Base-by-base conservation (phyloP, 2,329 filamentous ascomycete species). In the Calonectria pteridis region DNA sequence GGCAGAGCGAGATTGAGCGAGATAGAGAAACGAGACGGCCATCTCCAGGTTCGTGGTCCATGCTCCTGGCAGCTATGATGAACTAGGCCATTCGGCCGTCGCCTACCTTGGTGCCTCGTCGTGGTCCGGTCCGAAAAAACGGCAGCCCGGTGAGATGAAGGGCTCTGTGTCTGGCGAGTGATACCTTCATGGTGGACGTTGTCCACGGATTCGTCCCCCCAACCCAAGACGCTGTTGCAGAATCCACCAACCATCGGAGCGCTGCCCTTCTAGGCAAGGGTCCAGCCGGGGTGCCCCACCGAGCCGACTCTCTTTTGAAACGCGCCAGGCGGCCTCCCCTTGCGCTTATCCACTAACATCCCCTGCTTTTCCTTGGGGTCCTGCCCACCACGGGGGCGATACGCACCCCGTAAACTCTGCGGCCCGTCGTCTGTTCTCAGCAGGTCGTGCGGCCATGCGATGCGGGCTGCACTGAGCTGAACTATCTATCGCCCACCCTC, bases 151-250 rank as follows among this genome's bases (percentile, higher is more conserved):
- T 62, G 55, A 62, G 55, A 62, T 62, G 55, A 62, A 62, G 23
- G 55, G 55, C 55, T 62, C 55, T 62, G n/a, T 62, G 33, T 37
- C 14, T 62, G 70, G 64, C 35, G 53, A 68, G 37, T 75, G 74
- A 79, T 75, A 75, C 76, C 64, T 63, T 73, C 50, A 71, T 73
- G 67, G 69, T 73, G 73, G 65, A 59, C 62, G 49, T 72, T 62
- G 55, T 29, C 55, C 71, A 66, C 58, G 62, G 59, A 70, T 67
- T 59, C 33, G 26, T 58, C 26, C 40, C 40, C 40, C 50, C 18
- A 66, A 29, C 37, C 35, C 26, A 31, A 29, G 28, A 55, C 66
- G 53, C 35, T 43, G 66, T 68, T 31, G 23, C 62, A 63, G 28
- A 72, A 71, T 71, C 69, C 69, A 71, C 69, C 69, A 71, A 71